Conservation (phyloP, 2,329 filamentous ascomycete genomes). For the Canariomyces notabilis region DNA sequence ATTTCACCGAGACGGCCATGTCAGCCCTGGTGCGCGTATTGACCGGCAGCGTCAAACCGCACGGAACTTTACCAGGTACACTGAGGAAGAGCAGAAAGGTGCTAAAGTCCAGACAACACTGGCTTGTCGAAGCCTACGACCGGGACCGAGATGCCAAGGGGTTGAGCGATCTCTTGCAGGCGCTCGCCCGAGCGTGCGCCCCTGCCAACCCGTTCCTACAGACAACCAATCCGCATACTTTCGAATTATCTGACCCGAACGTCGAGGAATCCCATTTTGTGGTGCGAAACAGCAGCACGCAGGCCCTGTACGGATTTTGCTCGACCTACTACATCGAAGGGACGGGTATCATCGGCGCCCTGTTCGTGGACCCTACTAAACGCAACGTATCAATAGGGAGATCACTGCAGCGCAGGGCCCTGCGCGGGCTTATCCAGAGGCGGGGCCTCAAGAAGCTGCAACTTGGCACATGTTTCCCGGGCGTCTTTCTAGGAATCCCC, state of each 20-base stretch:
- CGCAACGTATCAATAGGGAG: slow-evolving; percentile 86
- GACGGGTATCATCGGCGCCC: slow-evolving; percentile 71
- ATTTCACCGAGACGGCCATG: slow-evolving; percentile 91
- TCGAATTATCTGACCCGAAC: slow-evolving; percentile 65
- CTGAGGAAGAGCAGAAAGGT: slow-evolving; percentile 83
- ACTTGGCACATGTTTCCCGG: slow-evolving; percentile 73
- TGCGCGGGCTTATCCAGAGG: slow-evolving; percentile 66
- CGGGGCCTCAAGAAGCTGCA: slow-evolving; percentile 74
- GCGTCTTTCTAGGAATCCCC: slow-evolving; percentile 82
- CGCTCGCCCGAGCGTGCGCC: slow-evolving; percentile 61
- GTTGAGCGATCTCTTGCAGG: slow-evolving; percentile 68
- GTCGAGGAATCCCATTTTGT: slow-evolving; percentile 84
- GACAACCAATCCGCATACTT: slow-evolving; percentile 66
- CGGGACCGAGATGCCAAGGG: slow-evolving; percentile 69
- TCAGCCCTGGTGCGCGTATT: slow-evolving; percentile 77
- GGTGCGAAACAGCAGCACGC: slow-evolving; percentile 88
- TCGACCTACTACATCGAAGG: slow-evolving; percentile 75
- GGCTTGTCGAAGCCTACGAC: slow-evolving; percentile 88
- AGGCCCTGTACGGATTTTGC: slow-evolving; percentile 86
- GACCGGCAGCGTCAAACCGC: slow-evolving; percentile 65
- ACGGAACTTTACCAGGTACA: slow-evolving; percentile 62
- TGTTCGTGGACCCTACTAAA: slow-evolving; percentile 85
- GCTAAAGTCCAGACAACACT: slow-evolving; percentile 85
- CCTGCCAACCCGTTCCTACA: slow-evolving; percentile 65
- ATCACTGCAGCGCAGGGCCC: slow-evolving; percentile 79